Conservation (phyloP, 805 yeast species). For the Yarrowia phangngaensis region DNA sequence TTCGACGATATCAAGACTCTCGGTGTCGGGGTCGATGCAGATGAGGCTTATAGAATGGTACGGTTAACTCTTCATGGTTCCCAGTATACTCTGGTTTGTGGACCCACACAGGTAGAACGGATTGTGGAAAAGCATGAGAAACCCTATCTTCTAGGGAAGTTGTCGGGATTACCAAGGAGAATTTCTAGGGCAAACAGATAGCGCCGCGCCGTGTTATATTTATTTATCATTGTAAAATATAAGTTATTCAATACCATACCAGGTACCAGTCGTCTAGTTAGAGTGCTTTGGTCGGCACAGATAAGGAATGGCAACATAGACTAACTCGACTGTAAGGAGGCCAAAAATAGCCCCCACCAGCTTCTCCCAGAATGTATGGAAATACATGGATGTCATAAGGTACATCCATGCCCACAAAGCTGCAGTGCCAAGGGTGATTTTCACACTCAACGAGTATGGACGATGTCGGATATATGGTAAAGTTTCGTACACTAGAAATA, state of each 20-base stretch:
- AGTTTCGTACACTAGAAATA: constrained; percentile 64
- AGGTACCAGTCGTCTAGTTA: neutral
- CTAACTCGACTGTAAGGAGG: constrained; percentile 47
- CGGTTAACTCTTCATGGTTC: neutral
- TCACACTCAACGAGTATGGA: constrained; percentile 29
- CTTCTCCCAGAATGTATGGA: constrained; percentile 78
- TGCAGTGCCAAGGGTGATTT: constrained; percentile 41
- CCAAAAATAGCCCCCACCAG: constrained; percentile 66
- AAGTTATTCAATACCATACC: constrained; percentile 19
- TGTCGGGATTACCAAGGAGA: neutral
- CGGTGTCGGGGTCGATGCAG: constrained; percentile 3
- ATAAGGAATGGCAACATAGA: constrained; percentile 41
- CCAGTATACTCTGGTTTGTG: constrained; percentile 7
- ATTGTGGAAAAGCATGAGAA: constrained; percentile 5
- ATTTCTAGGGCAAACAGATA: neutral
- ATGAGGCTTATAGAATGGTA: constrained; percentile 15
- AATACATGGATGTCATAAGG: constrained; percentile 74
- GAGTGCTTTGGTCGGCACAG: constrained; percentile 6
- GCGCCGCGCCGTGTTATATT: neutral
- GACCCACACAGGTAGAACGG: constrained; percentile 1
- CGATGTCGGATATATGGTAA: constrained; percentile 37
- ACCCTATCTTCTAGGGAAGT: constrained; percentile 1
- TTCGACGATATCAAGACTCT: neutral
- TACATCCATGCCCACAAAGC: constrained; percentile 82
- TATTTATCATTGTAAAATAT: constrained; percentile 8